Evolutionary conservation across 2,329 filamentous ascomycete species (phyloP), one percentile per base, ranked within the genome.

Genomic region (Ceratocystiopsis sp.): DNA sequence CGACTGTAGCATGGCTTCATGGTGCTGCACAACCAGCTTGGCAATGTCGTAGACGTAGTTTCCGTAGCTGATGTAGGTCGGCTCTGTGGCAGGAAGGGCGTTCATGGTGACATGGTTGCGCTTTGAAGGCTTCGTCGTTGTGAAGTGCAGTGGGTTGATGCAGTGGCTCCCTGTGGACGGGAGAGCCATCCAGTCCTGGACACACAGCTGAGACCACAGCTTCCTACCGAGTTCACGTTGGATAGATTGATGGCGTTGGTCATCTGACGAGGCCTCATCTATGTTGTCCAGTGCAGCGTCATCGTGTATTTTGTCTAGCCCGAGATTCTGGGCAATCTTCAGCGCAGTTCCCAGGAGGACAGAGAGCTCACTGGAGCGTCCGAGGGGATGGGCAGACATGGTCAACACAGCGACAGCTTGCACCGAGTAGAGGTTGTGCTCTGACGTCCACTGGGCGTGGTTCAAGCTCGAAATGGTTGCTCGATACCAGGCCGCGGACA

Each of bases 131-230:
- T 40, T 40, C 38, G 38, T 40, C 38, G 38, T 40, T 21, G 38
- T 21, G 17, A 40, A 40, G 25, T 40, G 38, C 38, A 40, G 25
- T 40, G 38, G 38, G 33, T 40, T 32, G 25, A 40, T 40, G 38
- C 25, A 33, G 29, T 40, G 38, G 25, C 38, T 40, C 33, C 38
- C 38, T 6, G 38, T 40, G 25, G 38, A 40, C 38, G 38, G 38
- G 25, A 40, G 38, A 4, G 38, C 32, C 38, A 40, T 40, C 38
- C 38, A 40, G n/a, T 40, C 38, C 25, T 40, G 38, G 15, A 40
- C n/a, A 15, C 38, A 40, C 25, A 40, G 38, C 38, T 40, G 38
- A 40, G 38, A 40, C 38, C 38, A 40, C 38, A 40, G 38, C 38
- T 40, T 40, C 25, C 38, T 21, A 15, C 38, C 38, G n/a, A 40